These are phyloP conservation scores for Cornus kousa DNA, from an alignment of 148 eudicot genomes.

Conservation along the genomic window DNA sequence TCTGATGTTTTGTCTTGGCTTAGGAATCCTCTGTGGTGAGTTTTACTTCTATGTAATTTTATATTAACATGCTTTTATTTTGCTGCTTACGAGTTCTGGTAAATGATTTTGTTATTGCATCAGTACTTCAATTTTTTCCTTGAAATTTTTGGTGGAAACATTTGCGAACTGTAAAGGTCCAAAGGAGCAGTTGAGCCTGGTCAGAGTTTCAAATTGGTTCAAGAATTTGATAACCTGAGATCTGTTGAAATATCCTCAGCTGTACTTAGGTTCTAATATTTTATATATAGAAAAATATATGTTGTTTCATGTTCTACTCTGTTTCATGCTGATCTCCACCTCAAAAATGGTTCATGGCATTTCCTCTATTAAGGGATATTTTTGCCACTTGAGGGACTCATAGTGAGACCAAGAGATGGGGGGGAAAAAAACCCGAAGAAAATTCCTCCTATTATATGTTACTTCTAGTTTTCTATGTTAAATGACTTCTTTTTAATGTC, in stretches of 20 bases:
- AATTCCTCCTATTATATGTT: background rate
- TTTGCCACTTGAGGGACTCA: no score
- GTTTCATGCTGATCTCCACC: no score
- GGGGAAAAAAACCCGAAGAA: no score
- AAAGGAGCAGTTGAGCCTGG: background rate
- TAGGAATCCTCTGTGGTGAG: slow-evolving; percentile 91
- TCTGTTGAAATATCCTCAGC: background rate
- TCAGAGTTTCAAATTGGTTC: background rate
- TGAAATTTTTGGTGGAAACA: slow-evolving; percentile 3
- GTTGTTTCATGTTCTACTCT: background rate
- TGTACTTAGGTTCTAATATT: no score
- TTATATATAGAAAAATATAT: no score
- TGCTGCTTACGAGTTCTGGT: background rate
- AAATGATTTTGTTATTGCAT: background rate
- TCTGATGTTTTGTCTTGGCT: slow-evolving; percentile 78
- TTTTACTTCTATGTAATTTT: slow-evolving; percentile 8
- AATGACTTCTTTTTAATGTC: background rate
- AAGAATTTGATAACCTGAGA: background rate
- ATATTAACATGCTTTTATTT: background rate
- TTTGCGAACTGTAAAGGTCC: background rate
- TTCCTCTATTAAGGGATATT: no score
- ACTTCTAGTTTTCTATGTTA: background rate
- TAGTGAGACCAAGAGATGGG: no score
- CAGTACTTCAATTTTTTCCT: background rate
- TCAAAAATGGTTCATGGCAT: no score